A percentile compares a stretch with the other conserved stretches of the same genome.
These are phyloP conservation scores for Microcera coccophila DNA, from an alignment of 2,329 filamentous ascomycete species.

Conservation along the genomic window DNA sequence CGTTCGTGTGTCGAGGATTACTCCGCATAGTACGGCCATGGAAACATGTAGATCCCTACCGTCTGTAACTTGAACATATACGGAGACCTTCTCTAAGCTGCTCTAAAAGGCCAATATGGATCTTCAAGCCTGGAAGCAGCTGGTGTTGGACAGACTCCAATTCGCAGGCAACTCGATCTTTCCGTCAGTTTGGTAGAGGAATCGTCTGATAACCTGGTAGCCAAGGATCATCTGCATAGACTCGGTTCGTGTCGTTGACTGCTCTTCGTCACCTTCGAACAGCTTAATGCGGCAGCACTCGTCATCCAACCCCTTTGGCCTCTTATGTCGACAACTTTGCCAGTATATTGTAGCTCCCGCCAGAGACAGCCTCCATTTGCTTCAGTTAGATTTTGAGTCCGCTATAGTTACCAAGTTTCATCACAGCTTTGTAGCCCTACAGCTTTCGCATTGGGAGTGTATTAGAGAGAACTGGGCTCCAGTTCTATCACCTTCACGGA, in stretches of 20 bases:
- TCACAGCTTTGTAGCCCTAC: neutral
- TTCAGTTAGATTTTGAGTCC: no score
- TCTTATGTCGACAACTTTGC: neutral
- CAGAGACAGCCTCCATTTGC: neutral
- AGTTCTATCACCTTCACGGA: neutral
- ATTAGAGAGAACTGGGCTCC: neutral
- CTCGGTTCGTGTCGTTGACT: neutral
- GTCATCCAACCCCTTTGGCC: constrained; percentile 1
- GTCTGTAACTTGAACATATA: neutral
- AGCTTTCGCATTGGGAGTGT: neutral
- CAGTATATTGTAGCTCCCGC: neutral
- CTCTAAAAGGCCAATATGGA: neutral
- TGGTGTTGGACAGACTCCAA: neutral
- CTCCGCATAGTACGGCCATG: no score
- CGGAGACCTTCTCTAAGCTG: neutral
- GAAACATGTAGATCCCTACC: no score
- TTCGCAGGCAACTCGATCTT: no score
- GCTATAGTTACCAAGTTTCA: no score
- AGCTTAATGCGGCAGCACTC: neutral
- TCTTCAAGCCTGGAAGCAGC: neutral
- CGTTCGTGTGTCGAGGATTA: no score
- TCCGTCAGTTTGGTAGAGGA: no score
- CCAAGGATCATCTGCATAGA: neutral
- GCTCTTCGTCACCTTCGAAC: neutral
- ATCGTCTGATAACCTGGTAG: constrained; percentile 1